Evolutionary conservation across 169 alveolate genomes (phyloP), one percentile per base, ranked within the genome.

Genomic region (Plasmodium sp.): DNA sequence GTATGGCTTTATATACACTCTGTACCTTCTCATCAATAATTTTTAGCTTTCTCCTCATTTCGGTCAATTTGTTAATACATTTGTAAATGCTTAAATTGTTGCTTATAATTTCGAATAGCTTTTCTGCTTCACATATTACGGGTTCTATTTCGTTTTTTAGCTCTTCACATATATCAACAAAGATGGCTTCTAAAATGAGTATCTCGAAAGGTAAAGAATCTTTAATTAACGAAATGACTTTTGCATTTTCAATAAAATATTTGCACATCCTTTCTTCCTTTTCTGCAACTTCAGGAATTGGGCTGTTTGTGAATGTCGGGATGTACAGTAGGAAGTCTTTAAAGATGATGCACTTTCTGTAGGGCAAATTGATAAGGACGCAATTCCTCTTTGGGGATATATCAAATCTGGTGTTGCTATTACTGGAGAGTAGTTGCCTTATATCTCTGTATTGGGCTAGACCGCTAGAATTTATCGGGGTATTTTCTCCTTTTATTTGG

Each of bases 1-100:
- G 94, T 12, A 96, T 74, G 14, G 97, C 97, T 72, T 93, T 95
- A 74, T 96, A 94, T 36, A 96, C 96, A 39, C 97, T 97, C 36
- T 94, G 93, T 16, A 95, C 95, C 58, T 90, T 77, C 72, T 96
- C 98, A 67, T 95, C 95, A 51, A 93, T 80, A 48, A 93, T 83
- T 62, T 84, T 95, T 48, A 96, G 72, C 58, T 95, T 88, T 71
- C 97, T 90, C 73, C 97, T 93, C 86, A 96, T 83, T 33, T 93
- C 97, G 39, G 95, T 93, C 71, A 96, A 92, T 73, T 96, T 95
- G 82, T 96, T 85, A 18, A 96, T 94, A 58, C 95, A 93, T 92
- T 96, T 95, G 71, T 94, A 93, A 41, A 96, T 88, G 48, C 96
- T 96, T 34, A 94, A 93, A 31, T 93, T 94, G 39, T 51, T 94